A percentile compares a stretch with the other conserved stretches of the same genome.
Conservation (phyloP, 441 rosid species). For the Syzygium malaccense region DNA sequence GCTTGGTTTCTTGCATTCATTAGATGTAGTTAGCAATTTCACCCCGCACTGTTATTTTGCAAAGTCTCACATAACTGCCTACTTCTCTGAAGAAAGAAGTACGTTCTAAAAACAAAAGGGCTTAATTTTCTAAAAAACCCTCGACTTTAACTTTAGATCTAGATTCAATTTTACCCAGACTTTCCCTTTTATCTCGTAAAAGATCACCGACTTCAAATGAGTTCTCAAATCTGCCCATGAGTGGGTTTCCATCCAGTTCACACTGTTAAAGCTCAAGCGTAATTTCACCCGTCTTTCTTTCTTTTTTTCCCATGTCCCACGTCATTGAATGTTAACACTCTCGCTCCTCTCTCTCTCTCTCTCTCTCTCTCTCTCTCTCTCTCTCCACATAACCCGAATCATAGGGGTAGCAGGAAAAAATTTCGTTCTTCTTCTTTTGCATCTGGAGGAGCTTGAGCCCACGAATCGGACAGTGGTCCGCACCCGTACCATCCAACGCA, state of each 20-base stretch:
- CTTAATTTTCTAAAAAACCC: too few species aligned
- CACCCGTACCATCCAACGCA: background rate
- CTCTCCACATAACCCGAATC: background rate
- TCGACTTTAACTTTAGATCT: too few species aligned
- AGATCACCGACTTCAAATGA: too few species aligned
- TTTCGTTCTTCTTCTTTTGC: background rate
- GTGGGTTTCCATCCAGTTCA: too few species aligned
- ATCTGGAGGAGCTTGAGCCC: background rate
- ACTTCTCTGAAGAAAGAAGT: background rate
- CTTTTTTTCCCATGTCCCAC: too few species aligned
- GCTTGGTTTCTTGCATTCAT: background rate
- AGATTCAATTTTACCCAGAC: too few species aligned
- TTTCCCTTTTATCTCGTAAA: too few species aligned
- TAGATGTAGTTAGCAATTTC: background rate
- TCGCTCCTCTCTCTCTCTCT: constrained; percentile 29
- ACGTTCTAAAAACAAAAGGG: too few species aligned
- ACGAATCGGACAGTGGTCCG: background rate
- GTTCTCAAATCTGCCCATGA: too few species aligned
- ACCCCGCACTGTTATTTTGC: background rate
- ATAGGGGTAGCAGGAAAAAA: background rate
- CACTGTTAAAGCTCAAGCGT: too few species aligned
- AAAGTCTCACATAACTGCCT: background rate
- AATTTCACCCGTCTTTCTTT: too few species aligned
- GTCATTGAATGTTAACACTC: background rate
- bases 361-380: too few species aligned